Conservation (phyloP, 2,329 filamentous ascomycete genomes). For the Byssothecium circinans region DNA sequence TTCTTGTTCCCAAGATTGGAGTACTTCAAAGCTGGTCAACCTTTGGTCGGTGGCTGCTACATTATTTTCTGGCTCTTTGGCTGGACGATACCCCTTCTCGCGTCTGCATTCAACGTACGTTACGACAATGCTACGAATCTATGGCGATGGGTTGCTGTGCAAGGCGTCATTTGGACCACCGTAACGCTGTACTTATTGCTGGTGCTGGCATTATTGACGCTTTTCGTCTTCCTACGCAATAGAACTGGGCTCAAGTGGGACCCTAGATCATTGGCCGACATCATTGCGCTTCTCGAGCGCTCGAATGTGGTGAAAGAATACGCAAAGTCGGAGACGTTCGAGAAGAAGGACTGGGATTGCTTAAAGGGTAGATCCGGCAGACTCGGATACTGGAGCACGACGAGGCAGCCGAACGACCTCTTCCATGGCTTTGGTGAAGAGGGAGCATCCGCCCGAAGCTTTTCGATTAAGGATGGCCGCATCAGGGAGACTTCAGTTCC, state of each 20-base stretch:
- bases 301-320: slow-evolving; percentile 79
- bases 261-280: slow-evolving; percentile 76
- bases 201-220: slow-evolving; percentile 57
- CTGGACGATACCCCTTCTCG: slow-evolving; percentile 80
- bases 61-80: slow-evolving; percentile 75
- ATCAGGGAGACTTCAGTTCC: slow-evolving; percentile 48
- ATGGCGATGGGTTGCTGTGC: slow-evolving; percentile 81
- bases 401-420: slow-evolving; percentile 63
- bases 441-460: slow-evolving; percentile 54
- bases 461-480: slow-evolving; percentile 53
- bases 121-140: slow-evolving; percentile 59
- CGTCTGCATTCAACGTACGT: slow-evolving; percentile 71
- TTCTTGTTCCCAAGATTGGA: slow-evolving; percentile 69
- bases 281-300: slow-evolving; percentile 74
- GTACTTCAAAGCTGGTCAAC: slow-evolving; percentile 70
- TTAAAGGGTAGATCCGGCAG: slow-evolving; percentile 64
- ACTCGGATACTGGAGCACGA: slow-evolving; percentile 84
- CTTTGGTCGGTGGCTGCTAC: slow-evolving; percentile 66
- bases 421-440: slow-evolving; percentile 81
- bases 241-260: slow-evolving; percentile 85
- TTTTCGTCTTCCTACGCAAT: slow-evolving; percentile 64
- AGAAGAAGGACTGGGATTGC: slow-evolving; percentile 55
- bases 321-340: slow-evolving; percentile 65
- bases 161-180: slow-evolving; percentile 76
- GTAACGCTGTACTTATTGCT: slow-evolving; percentile 73